These are phyloP conservation scores for Nannochloris sp. DNA, from an alignment of 139 green algal species.

Conservation along the genomic window DNA sequence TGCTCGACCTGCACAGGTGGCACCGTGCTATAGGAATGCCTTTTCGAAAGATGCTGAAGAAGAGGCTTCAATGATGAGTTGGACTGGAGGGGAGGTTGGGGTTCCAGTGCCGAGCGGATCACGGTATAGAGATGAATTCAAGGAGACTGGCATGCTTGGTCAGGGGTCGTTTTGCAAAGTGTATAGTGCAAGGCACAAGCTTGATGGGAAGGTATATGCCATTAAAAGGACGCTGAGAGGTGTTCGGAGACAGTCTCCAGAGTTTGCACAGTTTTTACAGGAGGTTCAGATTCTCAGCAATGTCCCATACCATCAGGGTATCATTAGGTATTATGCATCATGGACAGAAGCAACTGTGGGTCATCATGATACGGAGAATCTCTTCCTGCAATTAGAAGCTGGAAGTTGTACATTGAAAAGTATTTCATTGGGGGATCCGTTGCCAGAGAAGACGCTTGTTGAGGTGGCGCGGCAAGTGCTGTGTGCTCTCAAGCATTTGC, in stretches of 20 bases:
- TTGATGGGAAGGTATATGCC: slow-evolving; percentile 79
- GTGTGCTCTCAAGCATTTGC: slow-evolving; percentile 64
- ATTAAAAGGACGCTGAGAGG: slow-evolving; percentile 66
- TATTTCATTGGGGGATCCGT: slow-evolving; percentile 3
- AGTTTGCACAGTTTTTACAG: slow-evolving; percentile 34
- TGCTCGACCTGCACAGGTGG: background rate
- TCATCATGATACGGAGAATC: slow-evolving; percentile 33
- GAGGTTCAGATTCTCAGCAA: slow-evolving; percentile 78
- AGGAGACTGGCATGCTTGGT: slow-evolving; percentile 50
- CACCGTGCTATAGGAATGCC: slow-evolving; percentile 36
- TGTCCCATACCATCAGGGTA: slow-evolving; percentile 58
- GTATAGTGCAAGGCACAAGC: slow-evolving; percentile 48
- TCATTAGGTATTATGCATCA: slow-evolving; percentile 72
- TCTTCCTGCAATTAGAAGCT: slow-evolving; percentile 87
- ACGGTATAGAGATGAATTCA: slow-evolving; percentile 46
- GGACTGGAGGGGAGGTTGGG: background rate
- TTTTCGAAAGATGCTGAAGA: slow-evolving; percentile 20
- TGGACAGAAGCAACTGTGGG: slow-evolving; percentile 60
- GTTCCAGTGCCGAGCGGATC: slow-evolving; percentile 2
- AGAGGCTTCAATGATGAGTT: background rate
- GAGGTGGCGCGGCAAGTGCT: slow-evolving; percentile 59
- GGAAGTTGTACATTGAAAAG: slow-evolving; percentile 41
- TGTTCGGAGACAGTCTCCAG: slow-evolving; percentile 30
- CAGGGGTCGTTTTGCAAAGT: slow-evolving; percentile 72
- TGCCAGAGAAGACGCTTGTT: slow-evolving; percentile 60